A percentile compares a stretch with the other conserved stretches of the same genome.
These are phyloP conservation scores for Neovahlkampfia damariscottae DNA, from an alignment of 78 protist genomes.

Conservation along the genomic window DNA sequence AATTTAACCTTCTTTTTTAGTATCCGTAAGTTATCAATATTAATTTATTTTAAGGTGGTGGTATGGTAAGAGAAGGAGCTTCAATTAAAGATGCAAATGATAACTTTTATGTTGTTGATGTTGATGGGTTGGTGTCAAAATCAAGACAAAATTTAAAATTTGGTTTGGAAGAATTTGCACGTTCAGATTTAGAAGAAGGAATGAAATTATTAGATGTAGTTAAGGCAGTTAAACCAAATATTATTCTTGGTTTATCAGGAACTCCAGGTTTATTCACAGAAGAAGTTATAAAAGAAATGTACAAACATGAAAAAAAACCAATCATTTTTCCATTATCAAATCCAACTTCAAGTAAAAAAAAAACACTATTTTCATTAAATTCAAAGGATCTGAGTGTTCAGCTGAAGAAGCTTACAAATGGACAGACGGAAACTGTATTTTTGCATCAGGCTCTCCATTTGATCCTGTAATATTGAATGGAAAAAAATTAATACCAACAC, in stretches of 20 bases:
- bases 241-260: slow-evolving; percentile 75
- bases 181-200: background rate
- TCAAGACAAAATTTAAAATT: background rate
- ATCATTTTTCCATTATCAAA: slow-evolving; percentile 78
- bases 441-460: slow-evolving; percentile 89
- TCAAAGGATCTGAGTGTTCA: slow-evolving; percentile 80
- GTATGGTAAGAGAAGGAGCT: no score
- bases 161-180: background rate
- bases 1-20: no score
- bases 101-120: background rate
- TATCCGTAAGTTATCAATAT: no score
- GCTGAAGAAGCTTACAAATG: slow-evolving; percentile 73
- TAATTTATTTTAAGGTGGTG: no score
- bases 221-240: slow-evolving; percentile 56
- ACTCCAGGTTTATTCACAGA: slow-evolving; percentile 56
- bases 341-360: no score
- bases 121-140: background rate
- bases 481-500: background rate
- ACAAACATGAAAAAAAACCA: slow-evolving; percentile 51
- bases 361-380: no score
- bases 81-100: no score
- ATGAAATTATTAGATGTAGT: slow-evolving; percentile 36
- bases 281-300: slow-evolving; percentile 39
- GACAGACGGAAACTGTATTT: slow-evolving; percentile 69
- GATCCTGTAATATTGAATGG: slow-evolving; percentile 41